Percentiles rank a stretch among this genome's conserved stretches.
Conservation (phyloP, 305 asterid genomes). For the Withania somnifera region DNA sequence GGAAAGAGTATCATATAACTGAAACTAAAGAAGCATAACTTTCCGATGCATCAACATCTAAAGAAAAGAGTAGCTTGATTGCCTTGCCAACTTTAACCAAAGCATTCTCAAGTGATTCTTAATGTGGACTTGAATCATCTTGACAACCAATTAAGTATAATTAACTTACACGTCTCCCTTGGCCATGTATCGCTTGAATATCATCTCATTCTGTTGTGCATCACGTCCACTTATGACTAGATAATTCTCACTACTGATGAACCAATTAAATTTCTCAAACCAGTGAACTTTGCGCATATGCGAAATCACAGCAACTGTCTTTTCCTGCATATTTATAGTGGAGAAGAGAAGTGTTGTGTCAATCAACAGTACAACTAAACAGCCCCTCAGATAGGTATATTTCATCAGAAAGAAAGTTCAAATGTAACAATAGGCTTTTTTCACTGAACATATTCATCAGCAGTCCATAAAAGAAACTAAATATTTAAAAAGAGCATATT, state of each 20-base stretch:
- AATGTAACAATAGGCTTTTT: neutral
- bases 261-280: constrained; percentile 99
- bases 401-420: neutral
- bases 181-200: constrained; percentile 94
- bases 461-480: neutral
- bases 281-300: constrained; percentile 98
- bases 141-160: neutral
- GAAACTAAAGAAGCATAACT: neutral
- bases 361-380: neutral
- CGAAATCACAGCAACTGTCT: constrained; percentile 82
- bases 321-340: constrained; percentile 48
- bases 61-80: neutral
- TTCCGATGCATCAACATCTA: neutral
- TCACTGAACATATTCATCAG: neutral
- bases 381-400: neutral
- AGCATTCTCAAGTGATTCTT: neutral
- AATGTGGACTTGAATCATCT: neutral
- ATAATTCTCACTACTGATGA: constrained; percentile 95
- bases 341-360: neutral
- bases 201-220: constrained; percentile 98
- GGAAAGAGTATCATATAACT: neutral
- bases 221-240: constrained; percentile 89
- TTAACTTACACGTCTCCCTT: constrained; percentile 91
- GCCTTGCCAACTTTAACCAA: neutral
- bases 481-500: neutral